A percentile compares a stretch with the other conserved stretches of the same genome.
phyloP scores from a whole-genome alignment of 805 yeast genomes.

The Monosporozyma yasuniensis region DNA sequence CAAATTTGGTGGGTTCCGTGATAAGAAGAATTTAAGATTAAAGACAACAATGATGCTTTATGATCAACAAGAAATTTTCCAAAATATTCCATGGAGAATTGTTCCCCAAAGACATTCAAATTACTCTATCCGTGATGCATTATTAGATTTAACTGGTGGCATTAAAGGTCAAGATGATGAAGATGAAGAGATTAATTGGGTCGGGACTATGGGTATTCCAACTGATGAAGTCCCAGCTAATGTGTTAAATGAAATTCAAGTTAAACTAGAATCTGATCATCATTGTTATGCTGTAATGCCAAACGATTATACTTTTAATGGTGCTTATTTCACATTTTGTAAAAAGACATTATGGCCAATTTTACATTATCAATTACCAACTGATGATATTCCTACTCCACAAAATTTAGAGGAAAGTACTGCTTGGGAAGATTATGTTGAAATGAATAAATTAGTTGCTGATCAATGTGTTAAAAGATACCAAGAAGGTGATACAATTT shows the following conservation, averaged over 20 bases:
- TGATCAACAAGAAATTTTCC: constrained; percentile 32
- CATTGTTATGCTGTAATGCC: constrained; percentile 59
- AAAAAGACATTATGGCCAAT: constrained; percentile 97
- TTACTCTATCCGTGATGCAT: constrained; percentile 27
- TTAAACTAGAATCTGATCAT: constrained; percentile 38
- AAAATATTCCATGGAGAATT: constrained; percentile 61
- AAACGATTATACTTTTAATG: constrained; percentile 71
- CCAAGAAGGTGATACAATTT: constrained; percentile 65
- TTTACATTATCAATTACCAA: constrained; percentile 80
- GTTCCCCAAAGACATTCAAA: constrained; percentile 69
- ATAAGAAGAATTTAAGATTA: constrained; percentile 37
- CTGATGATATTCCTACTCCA: constrained; percentile 76
- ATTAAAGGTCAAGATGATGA: constrained; percentile 27
- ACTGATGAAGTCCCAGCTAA: constrained; percentile 63
- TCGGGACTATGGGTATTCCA: constrained; percentile 90
- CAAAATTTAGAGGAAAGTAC: constrained; percentile 92
- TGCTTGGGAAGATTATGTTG: constrained; percentile 66
- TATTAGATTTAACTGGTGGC: constrained; percentile 38
- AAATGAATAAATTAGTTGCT: constrained; percentile 70
- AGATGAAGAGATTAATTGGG: constrained; percentile 47
- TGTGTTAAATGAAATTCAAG: constrained; percentile 46
- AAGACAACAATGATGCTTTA: constrained; percentile 29
- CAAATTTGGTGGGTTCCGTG: constrained; percentile 64
- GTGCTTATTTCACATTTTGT: constrained; percentile 84
- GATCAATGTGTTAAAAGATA: constrained; percentile 60